Evolutionary conservation across 352 stramenopile species (phyloP).

Genomic region (Aphanomyces invadans): DNA sequence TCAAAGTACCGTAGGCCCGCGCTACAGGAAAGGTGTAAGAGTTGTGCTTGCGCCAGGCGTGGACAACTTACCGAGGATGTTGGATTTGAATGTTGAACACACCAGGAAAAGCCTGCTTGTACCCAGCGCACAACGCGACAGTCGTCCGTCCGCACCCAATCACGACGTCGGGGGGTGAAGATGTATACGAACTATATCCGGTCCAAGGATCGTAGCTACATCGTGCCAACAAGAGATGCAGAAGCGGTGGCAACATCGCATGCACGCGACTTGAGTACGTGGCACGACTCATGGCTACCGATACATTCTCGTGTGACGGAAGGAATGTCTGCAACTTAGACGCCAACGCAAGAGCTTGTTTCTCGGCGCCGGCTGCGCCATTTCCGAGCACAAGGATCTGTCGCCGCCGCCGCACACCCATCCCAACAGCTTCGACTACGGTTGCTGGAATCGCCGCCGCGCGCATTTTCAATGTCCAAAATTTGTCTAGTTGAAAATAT

Average conservation of each 20-base stretch:
- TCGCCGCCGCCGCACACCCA: neutral
- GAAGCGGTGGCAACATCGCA: neutral
- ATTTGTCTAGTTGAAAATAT: too few relatives aligned
- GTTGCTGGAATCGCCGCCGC: too few relatives aligned
- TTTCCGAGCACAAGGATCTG: conserved; percentile 62
- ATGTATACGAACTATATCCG: conserved; percentile 3
- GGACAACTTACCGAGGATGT: conserved; percentile 36
- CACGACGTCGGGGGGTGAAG: conserved; percentile 31
- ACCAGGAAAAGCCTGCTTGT: conserved; percentile 32
- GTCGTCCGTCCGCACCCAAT: conserved; percentile 65
- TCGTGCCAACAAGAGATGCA: neutral
- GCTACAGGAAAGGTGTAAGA: conserved; percentile 20
- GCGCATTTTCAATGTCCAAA: too few relatives aligned
- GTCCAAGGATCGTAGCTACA: neutral
- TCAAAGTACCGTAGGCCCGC: conserved; percentile 47
- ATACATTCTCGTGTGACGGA: conserved; percentile 8
- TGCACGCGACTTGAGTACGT: neutral
- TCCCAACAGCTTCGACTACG: too few relatives aligned
- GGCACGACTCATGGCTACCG: neutral
- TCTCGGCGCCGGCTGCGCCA: conserved; percentile 61
- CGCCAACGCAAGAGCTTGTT: conserved; percentile 56
- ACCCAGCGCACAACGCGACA: conserved; percentile 46
- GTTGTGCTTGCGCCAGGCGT: neutral
- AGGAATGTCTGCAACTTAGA: conserved; percentile 28
- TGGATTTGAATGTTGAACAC: conserved; percentile 72